Base-by-base conservation (phyloP, 2,329 filamentous ascomycete genomes). In the Clonostachys solani region DNA sequence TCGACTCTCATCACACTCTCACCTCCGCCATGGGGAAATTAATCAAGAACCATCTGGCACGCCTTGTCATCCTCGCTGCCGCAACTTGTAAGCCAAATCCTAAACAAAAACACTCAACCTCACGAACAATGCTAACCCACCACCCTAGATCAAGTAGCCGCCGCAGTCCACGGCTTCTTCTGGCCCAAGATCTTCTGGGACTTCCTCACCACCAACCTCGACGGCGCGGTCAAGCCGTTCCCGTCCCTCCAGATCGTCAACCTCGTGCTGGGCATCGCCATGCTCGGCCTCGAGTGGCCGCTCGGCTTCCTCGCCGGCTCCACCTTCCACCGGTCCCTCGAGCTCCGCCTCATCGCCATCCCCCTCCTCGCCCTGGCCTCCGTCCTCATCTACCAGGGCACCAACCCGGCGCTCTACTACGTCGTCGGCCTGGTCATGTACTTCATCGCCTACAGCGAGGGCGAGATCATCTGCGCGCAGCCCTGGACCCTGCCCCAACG, bases 131-230 rank as follows among this genome's bases (percentile, higher is more conserved):
- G 49, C 60, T 69, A 56, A 69, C 58, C 45, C 12, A 13, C 36
- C 19, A 36, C n/a, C 35, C 17, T 43, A 96, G 91, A 96, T 67
- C 94, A 99, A 80, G 69, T 96, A 53, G 83, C 77, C 50, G 91
- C 91, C 50, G 85, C 87, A 15, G 72, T 99, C 48, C 82, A 95
- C 71, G 85, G 82, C 61, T 96, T 94, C 78, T 92, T 99, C 80
- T 99, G 92, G 91, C 94, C 94, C 55, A 99, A 99, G 68, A 86
- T 99, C 63, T 95, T 99, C 72, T 99, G 89, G 87, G 94, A 99
- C 69, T 96, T 96, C 66, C 71, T 94, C 55, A 96, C 92, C 50
- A 91, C 89, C 61, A 91, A 89, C 58, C 83, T 99, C 57, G 89
- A 99, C 63, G 78, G 74, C 47, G 88, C 87, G 43, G 89, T 97